These are phyloP conservation scores for Fusarium sp. DNA, from an alignment of 2,329 filamentous ascomycete species.

Conservation along the genomic window DNA sequence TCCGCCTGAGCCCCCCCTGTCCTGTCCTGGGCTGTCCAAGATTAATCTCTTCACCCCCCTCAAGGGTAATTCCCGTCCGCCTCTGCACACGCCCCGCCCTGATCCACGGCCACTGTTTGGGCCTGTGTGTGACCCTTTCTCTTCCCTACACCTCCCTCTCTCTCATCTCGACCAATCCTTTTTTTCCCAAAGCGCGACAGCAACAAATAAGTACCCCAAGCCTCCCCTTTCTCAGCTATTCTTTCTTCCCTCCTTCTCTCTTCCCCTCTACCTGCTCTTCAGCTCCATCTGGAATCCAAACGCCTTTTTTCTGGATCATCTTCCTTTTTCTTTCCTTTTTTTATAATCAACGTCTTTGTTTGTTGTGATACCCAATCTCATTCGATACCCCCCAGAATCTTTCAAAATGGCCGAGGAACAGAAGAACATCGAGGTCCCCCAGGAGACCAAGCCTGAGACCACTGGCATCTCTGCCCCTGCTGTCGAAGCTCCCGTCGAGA, in stretches of 20 bases:
- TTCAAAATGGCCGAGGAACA: constrained; percentile 77
- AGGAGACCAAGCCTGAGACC: constrained; percentile 60
- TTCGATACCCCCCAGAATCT: constrained; percentile 56
- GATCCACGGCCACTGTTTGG: constrained; percentile 19
- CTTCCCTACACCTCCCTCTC: constrained; percentile 8
- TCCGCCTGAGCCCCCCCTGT: not conserved
- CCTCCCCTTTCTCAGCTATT: constrained; percentile 46
- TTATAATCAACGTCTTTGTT: constrained; percentile 56
- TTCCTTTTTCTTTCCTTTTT: constrained; percentile 51
- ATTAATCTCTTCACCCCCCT: constrained; percentile 34
- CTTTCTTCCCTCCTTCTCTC: constrained; percentile 46
- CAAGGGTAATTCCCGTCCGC: constrained; percentile 27
- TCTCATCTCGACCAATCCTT: constrained; percentile 11
- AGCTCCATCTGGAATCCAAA: constrained; percentile 48
- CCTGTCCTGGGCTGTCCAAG: constrained; percentile 2
- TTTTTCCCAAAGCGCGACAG: constrained; percentile 23
- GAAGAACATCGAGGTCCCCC: constrained; percentile 73
- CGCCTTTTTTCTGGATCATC: constrained; percentile 51
- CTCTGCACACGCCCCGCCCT: constrained; percentile 33
- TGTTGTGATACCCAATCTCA: constrained; percentile 64
- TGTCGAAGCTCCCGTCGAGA: constrained; percentile 49
- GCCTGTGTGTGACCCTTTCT: constrained; percentile 20
- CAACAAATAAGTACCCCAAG: constrained; percentile 57
- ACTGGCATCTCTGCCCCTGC: constrained; percentile 47
- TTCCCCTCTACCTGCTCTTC: constrained; percentile 50